Evolutionary conservation across 2,329 filamentous ascomycete genomes (phyloP), one percentile per base, ranked within the genome.

Genomic region (Colletotrichum lindemuthianum): DNA sequence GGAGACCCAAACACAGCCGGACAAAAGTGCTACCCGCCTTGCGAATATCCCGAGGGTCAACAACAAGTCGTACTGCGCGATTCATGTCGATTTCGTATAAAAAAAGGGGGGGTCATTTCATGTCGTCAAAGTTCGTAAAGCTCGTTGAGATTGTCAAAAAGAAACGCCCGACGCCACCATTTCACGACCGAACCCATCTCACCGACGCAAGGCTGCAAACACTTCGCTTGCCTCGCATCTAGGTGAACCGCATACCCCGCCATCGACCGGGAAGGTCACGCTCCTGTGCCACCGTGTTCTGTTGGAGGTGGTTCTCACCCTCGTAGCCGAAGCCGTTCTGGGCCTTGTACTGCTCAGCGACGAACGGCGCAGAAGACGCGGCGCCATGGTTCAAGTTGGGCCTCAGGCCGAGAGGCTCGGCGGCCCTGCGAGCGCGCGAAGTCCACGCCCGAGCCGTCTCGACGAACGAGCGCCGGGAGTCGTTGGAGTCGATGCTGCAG

Each of bases 361-460:
- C 80, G 39, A 73, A 72, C 32, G 82, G 79, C 48, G 83, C 77
- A 34, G 24, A 24, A 24, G 24, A 24, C 24, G 70, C 74, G 3
- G 82, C 81, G 13, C 81, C 82, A 40, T 78, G 76, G 67, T 84
- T 84, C 50, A 72, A 76, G 68, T 83, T 79, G 6, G 82, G 78
- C 37, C 81, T 74, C 37, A 82, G 76, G 33, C 76, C 75, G 54
- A 84, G 72, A 3, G 59, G 59, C 43, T 67, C 66, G 43, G 60
- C 68, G 40, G 59, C 66, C 60, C 37, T 66, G 55, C 54, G 60
- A 33, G 50, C 52, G 13, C 51, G 67, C 50, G 53, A 55, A 43
- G 60, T 61, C 60, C 57, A 60, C 47, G 41, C 60, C 49, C 56
- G 50, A 24, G 45, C 60, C 15, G 58, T 51, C 39, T 60, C 61